Evolutionary conservation across 352 stramenopile genomes (phyloP).

Genomic region (Globisporangium cederbergense): DNA sequence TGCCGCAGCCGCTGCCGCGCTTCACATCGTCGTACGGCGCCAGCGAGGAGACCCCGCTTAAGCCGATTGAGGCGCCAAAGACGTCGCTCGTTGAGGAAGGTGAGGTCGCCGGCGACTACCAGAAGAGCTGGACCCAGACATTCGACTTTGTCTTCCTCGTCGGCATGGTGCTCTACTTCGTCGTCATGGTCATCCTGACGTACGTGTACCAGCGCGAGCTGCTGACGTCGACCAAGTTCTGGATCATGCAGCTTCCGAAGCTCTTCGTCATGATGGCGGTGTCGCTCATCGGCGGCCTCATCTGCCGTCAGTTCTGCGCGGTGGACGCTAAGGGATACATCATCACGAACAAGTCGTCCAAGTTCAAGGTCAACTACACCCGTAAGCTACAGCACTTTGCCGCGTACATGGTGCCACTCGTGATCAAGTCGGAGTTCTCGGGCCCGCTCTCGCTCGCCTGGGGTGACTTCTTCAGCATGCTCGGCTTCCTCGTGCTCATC

Average conservation of each 20-base stretch:
- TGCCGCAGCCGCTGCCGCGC: conserved; percentile 33
- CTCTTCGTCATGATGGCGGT: conserved; percentile 54
- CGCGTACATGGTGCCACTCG: conserved; percentile 77
- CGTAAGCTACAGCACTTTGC: conserved; percentile 83
- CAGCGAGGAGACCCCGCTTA: conserved; percentile 28
- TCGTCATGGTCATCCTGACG: conserved; percentile 39
- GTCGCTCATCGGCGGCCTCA: conserved; percentile 59
- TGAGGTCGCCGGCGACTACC: conserved; percentile 53
- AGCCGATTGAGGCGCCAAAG: conserved; percentile 33
- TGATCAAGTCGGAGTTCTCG: conserved; percentile 64
- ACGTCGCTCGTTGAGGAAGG: conserved; percentile 51
- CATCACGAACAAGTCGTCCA: conserved; percentile 80
- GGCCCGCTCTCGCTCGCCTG: conserved; percentile 67
- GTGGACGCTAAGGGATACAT: conserved; percentile 83
- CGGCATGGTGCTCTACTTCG: conserved; percentile 46
- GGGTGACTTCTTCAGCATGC: conserved; percentile 80
- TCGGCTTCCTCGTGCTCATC: conserved; percentile 82
- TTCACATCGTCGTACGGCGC: conserved; percentile 38
- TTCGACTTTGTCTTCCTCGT: conserved; percentile 63
- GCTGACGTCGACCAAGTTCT: conserved; percentile 33
- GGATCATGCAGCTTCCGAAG: conserved; percentile 54
- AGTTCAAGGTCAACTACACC: conserved; percentile 89
- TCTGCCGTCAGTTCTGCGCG: conserved; percentile 77
- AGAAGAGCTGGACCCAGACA: conserved; percentile 47
- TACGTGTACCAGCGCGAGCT: conserved; percentile 44